These are phyloP conservation scores for Dryadomyces quercus-mongolicae DNA, from an alignment of 2,329 filamentous ascomycete species.

Conservation along the genomic window DNA sequence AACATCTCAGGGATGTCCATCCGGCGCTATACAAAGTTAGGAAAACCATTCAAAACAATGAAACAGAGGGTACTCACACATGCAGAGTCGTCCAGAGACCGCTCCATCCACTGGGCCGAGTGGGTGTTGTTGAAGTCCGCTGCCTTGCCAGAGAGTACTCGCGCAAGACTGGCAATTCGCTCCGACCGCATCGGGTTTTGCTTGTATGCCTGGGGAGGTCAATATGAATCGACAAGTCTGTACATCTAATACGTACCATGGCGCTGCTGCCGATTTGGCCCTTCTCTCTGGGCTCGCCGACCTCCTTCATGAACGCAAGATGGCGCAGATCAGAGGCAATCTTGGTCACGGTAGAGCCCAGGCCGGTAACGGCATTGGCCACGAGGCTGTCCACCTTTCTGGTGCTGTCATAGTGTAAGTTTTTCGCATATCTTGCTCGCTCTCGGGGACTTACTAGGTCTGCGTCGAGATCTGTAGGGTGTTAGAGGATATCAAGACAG, in stretches of 20 bases:
- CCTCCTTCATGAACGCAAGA: slow-evolving; percentile 12
- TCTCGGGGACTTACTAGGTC: slow-evolving; percentile 17
- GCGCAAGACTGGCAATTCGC: slow-evolving; percentile 30
- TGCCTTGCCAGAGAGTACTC: slow-evolving; percentile 17
- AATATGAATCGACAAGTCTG: neutral
- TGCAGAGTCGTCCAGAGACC: slow-evolving; percentile 65
- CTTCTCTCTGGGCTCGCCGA: slow-evolving; percentile 73
- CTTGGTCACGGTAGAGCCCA: slow-evolving; percentile 52
- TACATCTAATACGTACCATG: slow-evolving; percentile 19
- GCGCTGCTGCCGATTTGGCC: slow-evolving; percentile 61
- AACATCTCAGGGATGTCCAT: slow-evolving; percentile 55
- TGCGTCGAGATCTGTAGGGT: slow-evolving; percentile 44
- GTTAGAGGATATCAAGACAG: too few species aligned
- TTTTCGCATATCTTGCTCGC: too few species aligned
- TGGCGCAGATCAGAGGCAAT: slow-evolving; percentile 1
- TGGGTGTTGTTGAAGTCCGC: slow-evolving; percentile 50
- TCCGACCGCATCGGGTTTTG: slow-evolving; percentile 35
- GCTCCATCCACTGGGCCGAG: slow-evolving; percentile 61
- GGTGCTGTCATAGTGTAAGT: slow-evolving; percentile 1
- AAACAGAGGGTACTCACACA: slow-evolving; percentile 24
- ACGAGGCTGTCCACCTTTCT: slow-evolving; percentile 74
- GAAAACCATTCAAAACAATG: too few species aligned
- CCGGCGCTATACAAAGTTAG: slow-evolving; percentile 17
- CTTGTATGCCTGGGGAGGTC: slow-evolving; percentile 26
- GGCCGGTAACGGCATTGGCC: slow-evolving; percentile 66